Conservation (phyloP, 345 rosid genomes). For the Abelmoschus esculentus region DNA sequence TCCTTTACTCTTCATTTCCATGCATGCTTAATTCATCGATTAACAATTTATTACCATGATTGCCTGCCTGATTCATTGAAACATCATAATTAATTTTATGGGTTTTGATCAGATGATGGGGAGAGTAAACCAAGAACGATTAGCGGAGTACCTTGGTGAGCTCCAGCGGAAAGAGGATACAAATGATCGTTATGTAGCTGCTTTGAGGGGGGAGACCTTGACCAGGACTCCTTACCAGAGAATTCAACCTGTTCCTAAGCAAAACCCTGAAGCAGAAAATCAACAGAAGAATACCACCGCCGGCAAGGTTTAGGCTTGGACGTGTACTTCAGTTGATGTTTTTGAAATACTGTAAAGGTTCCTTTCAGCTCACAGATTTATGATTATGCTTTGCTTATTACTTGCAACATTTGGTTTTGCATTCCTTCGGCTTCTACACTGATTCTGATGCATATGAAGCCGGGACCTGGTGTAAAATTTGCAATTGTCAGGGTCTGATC, state of each 20-base stretch:
- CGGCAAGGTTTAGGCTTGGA: conserved; percentile 4
- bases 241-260: conserved; percentile 60
- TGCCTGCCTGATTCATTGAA: no score
- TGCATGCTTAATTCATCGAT: neutral
- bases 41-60: neutral
- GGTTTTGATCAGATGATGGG: conserved; percentile 76
- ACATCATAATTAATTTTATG: neutral
- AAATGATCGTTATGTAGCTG: conserved; percentile 86
- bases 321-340: conserved; percentile 5
- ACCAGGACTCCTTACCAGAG: conserved; percentile 75
- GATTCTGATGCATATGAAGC: no score
- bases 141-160: conserved; percentile 88
- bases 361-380: neutral
- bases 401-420: neutral
- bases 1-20: neutral
- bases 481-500: no score
- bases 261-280: conserved; percentile 19
- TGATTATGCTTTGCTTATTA: neutral
- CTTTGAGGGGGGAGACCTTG: conserved; percentile 77
- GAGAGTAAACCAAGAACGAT: conserved; percentile 72
- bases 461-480: no score
- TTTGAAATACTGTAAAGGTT: neutral
- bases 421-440: no score
- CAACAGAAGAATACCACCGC: conserved; percentile 16
- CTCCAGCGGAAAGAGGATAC: conserved; percentile 85